These are phyloP conservation scores for Pichia sp. DNA, from an alignment of 1,139 yeast species.

Conservation along the genomic window DNA sequence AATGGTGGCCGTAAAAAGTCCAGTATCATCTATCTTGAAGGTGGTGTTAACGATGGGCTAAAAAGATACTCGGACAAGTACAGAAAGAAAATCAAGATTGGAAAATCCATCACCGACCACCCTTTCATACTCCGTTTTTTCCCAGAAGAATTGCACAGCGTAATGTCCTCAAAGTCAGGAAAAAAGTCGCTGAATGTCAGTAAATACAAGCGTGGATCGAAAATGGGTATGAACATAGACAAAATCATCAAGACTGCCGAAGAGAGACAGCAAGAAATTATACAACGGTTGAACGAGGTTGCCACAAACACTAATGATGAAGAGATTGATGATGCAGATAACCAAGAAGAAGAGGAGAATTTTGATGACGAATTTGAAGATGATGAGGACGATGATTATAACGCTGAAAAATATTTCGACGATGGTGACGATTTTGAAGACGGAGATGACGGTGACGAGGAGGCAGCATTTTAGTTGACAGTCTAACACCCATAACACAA, in stretches of 20 bases:
- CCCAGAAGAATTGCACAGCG: constrained; percentile 74
- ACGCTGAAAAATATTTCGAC: constrained; percentile 69
- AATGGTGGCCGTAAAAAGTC: constrained; percentile 9
- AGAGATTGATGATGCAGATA: constrained; percentile 42
- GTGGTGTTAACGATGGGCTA: constrained; percentile 54
- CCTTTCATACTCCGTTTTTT: constrained; percentile 71
- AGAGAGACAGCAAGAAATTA: constrained; percentile 40
- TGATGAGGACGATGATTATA: constrained; percentile 71
- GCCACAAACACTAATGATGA: constrained; percentile 41
- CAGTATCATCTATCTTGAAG: constrained; percentile 29
- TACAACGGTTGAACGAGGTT: constrained; percentile 58
- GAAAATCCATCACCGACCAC: constrained; percentile 75
- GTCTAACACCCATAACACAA: no score
- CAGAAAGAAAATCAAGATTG: constrained; percentile 68
- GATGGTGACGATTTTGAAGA: constrained; percentile 52
- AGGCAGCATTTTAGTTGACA: constrained; percentile 56
- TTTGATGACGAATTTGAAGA: constrained; percentile 79
- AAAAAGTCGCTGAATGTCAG: constrained; percentile 51
- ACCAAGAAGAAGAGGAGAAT: constrained; percentile 63
- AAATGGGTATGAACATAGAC: constrained; percentile 35
- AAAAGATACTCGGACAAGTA: constrained; percentile 73
- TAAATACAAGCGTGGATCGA: constrained; percentile 40
- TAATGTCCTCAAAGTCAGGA: constrained; percentile 41
- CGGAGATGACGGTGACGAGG: constrained; percentile 53
- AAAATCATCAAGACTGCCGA: constrained; percentile 33